phyloP scores from a whole-genome alignment of 768 basidiomycete genomes.

The Lactarius evosmus region DNA sequence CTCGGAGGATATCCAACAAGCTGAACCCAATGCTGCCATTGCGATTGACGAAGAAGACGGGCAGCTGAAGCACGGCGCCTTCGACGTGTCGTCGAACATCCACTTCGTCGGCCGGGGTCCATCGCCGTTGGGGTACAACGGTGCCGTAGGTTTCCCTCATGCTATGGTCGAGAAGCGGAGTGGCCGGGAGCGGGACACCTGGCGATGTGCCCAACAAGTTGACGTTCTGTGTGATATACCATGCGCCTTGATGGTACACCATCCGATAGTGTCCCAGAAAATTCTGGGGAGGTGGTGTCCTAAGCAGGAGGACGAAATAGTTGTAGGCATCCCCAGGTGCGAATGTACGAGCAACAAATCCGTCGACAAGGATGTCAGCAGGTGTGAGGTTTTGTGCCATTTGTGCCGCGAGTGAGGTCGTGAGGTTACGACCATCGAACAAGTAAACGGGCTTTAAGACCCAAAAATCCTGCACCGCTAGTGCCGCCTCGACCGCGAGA shows the following conservation, averaged over 20 bases:
- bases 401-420: too few species aligned
- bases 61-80: slow-evolving; percentile 5
- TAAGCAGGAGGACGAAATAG: slow-evolving; percentile 7
- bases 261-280: slow-evolving; percentile 2
- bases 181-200: not conserved
- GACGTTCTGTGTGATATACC: not conserved
- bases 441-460: not conserved
- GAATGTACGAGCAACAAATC: slow-evolving; percentile 3
- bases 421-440: too few species aligned
- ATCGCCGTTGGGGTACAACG: slow-evolving; percentile 14
- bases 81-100: slow-evolving; percentile 7
- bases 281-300: not conserved
- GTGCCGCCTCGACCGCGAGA: not conserved
- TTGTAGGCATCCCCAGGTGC: not conserved
- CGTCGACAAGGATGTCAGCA: slow-evolving; percentile 3
- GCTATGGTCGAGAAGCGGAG: slow-evolving; percentile 2
- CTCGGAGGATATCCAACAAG: slow-evolving; percentile 9
- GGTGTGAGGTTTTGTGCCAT: too few species aligned
- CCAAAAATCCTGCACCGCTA: not conserved
- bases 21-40: not conserved
- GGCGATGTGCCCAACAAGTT: not conserved
- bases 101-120: slow-evolving; percentile 7
- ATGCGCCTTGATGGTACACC: not conserved
- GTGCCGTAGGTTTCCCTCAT: not conserved
- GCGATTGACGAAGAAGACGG: slow-evolving; percentile 5